Percentiles rank a stretch among this genome's conserved stretches.
Evolutionary conservation across 345 rosid species (phyloP).

Genomic region (Theobroma cacao): DNA sequence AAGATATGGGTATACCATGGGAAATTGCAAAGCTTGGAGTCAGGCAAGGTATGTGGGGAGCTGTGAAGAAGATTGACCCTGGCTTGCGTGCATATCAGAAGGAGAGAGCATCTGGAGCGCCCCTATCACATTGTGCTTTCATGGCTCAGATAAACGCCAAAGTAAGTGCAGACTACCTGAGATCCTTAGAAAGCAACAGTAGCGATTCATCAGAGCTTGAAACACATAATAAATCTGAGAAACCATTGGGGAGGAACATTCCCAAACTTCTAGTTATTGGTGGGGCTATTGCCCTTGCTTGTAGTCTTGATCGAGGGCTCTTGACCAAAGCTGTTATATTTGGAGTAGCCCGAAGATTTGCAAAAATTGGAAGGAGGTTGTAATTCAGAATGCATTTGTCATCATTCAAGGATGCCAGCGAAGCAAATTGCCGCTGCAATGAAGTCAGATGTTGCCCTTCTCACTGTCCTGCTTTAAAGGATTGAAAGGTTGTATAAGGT

Average conservation of each 20-base stretch:
- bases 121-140: conserved; percentile 55
- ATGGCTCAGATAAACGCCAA: conserved; percentile 92
- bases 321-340: conserved; percentile 89
- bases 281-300: conserved; percentile 91
- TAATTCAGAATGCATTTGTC: conserved; percentile 24
- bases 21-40: conserved; percentile 94
- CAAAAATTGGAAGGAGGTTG: conserved; percentile 74
- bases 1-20: conserved; percentile 99
- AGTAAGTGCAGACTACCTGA: conserved; percentile 63
- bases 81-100: conserved; percentile 72
- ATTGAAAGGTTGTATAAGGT: background rate
- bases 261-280: conserved; percentile 72
- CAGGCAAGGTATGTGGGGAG: conserved; percentile 99
- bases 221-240: conserved; percentile 30
- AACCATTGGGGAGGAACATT: conserved; percentile 44
- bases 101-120: conserved; percentile 53
- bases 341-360: conserved; percentile 90
- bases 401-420: conserved; percentile 7
- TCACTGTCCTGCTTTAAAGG: conserved; percentile 7
- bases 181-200: conserved; percentile 44
- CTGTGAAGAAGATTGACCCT: conserved; percentile 92
- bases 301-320: conserved; percentile 81
- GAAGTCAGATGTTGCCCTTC: conserved; percentile 17
- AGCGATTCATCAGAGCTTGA: conserved; percentile 31
- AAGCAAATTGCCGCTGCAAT: conserved; percentile 3